Conservation (phyloP, 805 yeast species). For the Trichomonascus vanleenenianus region DNA sequence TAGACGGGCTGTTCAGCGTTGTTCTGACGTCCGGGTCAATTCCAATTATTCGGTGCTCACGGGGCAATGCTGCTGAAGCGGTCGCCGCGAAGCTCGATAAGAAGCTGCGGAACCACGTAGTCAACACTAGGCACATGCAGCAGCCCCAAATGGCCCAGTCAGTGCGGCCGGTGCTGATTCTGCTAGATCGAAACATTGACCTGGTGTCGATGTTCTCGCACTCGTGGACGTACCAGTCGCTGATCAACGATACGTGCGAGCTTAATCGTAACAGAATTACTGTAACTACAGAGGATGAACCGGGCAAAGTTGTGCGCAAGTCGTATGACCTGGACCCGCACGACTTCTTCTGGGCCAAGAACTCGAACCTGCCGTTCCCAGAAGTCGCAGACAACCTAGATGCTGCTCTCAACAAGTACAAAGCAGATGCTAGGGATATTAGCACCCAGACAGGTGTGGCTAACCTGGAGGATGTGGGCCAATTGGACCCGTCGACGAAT, state of each 20-base stretch:
- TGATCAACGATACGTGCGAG: slow-evolving; percentile 86
- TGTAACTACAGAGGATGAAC: slow-evolving; percentile 25
- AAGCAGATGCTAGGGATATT: slow-evolving; percentile 78
- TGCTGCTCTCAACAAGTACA: slow-evolving; percentile 68
- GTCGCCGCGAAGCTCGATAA: slow-evolving; percentile 82
- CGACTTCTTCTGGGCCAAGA: slow-evolving; percentile 86
- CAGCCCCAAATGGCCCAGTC: slow-evolving; percentile 20
- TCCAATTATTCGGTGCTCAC: slow-evolving; percentile 85
- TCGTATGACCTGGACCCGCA: slow-evolving; percentile 84
- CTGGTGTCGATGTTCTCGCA: slow-evolving; percentile 91
- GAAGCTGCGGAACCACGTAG: slow-evolving; percentile 75
- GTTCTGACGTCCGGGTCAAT: slow-evolving; percentile 70
- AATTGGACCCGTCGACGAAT: slow-evolving; percentile 25
- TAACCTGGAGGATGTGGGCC: slow-evolving; percentile 69
- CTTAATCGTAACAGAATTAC: slow-evolving; percentile 66
- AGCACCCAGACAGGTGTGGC: slow-evolving; percentile 69
- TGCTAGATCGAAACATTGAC: slow-evolving; percentile 85
- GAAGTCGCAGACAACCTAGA: slow-evolving; percentile 98
- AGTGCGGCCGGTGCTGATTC: slow-evolving; percentile 67
- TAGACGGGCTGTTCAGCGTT: slow-evolving; percentile 73
- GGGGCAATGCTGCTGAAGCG: slow-evolving; percentile 93
- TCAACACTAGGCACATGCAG: slow-evolving; percentile 40
- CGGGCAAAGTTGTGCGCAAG: slow-evolving; percentile 35
- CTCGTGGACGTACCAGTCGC: slow-evolving; percentile 96
- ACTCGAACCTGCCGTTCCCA: slow-evolving; percentile 87